Conservation (phyloP, 441 rosid species). For the Euphorbia celastroides region DNA sequence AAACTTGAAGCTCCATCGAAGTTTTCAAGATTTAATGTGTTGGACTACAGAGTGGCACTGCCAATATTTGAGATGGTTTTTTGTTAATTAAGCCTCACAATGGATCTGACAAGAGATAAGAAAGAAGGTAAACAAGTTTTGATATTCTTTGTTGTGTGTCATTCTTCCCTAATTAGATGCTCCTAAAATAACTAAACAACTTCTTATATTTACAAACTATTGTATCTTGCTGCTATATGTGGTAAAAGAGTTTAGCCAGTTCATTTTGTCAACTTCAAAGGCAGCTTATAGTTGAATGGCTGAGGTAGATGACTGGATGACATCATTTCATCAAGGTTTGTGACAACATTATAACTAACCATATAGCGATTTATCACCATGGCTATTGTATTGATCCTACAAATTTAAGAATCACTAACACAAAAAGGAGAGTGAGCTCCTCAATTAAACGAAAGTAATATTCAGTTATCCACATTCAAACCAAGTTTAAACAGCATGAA, state of each 20-base stretch:
- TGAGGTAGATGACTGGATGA: neutral
- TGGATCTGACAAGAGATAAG: too few species aligned
- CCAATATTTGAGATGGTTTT: too few species aligned
- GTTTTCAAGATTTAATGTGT: neutral
- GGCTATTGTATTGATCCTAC: conserved; percentile 32
- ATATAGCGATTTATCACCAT: conserved; percentile 21
- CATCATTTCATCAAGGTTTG: neutral
- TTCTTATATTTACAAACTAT: neutral
- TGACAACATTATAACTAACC: neutral
- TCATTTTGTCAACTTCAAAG: neutral
- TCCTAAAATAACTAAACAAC: neutral
- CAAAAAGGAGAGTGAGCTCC: neutral
- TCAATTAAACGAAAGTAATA: neutral
- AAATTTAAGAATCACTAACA: neutral
- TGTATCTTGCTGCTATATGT: neutral
- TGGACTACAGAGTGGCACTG: neutral
- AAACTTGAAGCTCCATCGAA: too few species aligned
- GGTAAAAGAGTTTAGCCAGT: neutral
- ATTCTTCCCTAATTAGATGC: too few species aligned
- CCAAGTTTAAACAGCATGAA: neutral
- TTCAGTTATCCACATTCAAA: conserved; percentile 13
- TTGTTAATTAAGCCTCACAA: too few species aligned
- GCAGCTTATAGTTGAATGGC: neutral
- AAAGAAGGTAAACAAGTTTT: too few species aligned
- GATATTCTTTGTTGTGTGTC: too few species aligned